These are phyloP conservation scores for Penicillium cinerascens DNA, from an alignment of 495 filamentous ascomycete genomes.

Conservation along the genomic window DNA sequence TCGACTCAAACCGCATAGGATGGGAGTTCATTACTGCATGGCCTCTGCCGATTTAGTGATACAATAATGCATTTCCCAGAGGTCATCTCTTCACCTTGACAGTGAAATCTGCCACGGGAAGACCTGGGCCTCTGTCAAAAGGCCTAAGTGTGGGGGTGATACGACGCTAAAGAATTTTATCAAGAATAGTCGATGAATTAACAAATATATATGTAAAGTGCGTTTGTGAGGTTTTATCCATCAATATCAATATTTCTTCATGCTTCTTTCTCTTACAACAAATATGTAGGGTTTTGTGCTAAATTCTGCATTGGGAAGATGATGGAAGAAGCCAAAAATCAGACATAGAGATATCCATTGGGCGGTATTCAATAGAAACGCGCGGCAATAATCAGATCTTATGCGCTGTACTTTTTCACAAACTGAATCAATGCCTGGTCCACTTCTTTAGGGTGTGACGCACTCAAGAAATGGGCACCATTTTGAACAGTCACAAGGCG, in stretches of 20 bases:
- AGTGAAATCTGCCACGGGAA: too few species aligned
- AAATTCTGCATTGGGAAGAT: background rate
- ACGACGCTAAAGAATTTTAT: too few species aligned
- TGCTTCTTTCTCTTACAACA: background rate
- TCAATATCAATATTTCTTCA: background rate
- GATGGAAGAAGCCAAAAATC: background rate
- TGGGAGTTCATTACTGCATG: too few species aligned
- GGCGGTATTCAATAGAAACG: background rate
- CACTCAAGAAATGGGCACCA: slow-evolving; percentile 57
- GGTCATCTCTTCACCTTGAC: too few species aligned
- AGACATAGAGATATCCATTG: slow-evolving; percentile 43
- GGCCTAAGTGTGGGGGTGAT: too few species aligned
- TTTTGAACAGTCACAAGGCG: slow-evolving; percentile 46
- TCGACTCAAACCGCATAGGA: too few species aligned
- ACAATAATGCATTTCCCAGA: too few species aligned
- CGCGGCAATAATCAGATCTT: background rate
- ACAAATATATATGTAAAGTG: too few species aligned
- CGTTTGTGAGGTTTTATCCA: background rate
- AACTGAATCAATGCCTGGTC: slow-evolving; percentile 9
- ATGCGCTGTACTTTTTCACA: slow-evolving; percentile 5
- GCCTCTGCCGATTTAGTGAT: too few species aligned
- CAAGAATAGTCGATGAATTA: too few species aligned
- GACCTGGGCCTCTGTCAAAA: too few species aligned
- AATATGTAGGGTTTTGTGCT: background rate
- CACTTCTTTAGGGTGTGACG: slow-evolving; percentile 26